Conservation (phyloP, 2,329 filamentous ascomycete species). For the Colletotrichum graminicola region DNA sequence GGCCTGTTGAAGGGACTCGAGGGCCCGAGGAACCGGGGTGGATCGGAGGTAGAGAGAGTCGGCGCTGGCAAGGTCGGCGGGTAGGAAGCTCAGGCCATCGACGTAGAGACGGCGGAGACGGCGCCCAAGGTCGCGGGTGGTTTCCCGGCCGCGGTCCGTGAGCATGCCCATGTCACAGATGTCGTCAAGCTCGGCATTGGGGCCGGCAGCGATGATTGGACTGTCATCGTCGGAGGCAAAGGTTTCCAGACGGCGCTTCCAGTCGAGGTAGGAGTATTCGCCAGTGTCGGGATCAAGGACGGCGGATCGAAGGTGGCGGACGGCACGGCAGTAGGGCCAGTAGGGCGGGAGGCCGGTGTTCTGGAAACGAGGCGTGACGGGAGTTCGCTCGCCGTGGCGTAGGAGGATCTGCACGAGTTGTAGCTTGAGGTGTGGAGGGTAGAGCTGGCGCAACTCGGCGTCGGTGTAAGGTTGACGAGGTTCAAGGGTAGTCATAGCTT, state of each 20-base stretch:
- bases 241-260: constrained; percentile 83
- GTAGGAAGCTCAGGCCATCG: constrained; percentile 79
- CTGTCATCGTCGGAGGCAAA: constrained; percentile 76
- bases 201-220: constrained; percentile 77
- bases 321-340: constrained; percentile 93
- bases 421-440: constrained; percentile 83
- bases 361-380: constrained; percentile 88
- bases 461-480: constrained; percentile 82
- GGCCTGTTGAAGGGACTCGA: constrained; percentile 82
- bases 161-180: constrained; percentile 85
- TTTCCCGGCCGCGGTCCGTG: constrained; percentile 80
- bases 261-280: constrained; percentile 63
- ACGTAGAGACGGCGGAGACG: constrained; percentile 80
- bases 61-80: constrained; percentile 61
- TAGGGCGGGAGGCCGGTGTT: constrained; percentile 76
- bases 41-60: constrained; percentile 79
- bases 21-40: constrained; percentile 79
- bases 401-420: constrained; percentile 91
- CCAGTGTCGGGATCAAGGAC: constrained; percentile 58
- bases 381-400: constrained; percentile 84
- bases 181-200: constrained; percentile 77
- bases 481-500: constrained; percentile 80
- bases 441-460: constrained; percentile 84
- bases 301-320: constrained; percentile 73
- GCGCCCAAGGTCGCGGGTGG: constrained; percentile 76